Percentiles rank a stretch among this genome's conserved stretches.
Evolutionary conservation across 176 grass and related monocot genomes (phyloP).

Genomic region (Chloris gayana): DNA sequence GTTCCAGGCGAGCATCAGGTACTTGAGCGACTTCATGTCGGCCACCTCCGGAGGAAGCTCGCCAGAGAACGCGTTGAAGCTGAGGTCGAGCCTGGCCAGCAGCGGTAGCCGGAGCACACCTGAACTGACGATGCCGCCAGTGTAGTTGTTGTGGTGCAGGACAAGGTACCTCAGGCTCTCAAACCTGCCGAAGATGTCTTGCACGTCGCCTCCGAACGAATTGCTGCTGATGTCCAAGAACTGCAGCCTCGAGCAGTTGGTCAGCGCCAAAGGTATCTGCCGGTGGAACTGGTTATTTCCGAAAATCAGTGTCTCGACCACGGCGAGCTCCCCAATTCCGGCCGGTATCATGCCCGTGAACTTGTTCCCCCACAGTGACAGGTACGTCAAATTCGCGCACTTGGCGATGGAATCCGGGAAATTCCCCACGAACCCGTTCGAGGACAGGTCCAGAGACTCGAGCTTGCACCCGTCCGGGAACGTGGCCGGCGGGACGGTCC

Average conservation of each 20-base stretch:
- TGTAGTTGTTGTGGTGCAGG: slow-evolving; percentile 71
- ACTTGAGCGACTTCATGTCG: slow-evolving; percentile 66
- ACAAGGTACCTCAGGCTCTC: slow-evolving; percentile 50
- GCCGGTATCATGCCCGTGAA: slow-evolving; percentile 59
- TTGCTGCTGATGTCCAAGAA: slow-evolving; percentile 82
- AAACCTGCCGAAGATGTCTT: slow-evolving; percentile 60
- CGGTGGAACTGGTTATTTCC: slow-evolving; percentile 62
- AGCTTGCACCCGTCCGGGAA: slow-evolving; percentile 61
- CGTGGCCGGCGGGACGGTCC: slow-evolving; percentile 29
- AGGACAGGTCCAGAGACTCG: slow-evolving; percentile 58
- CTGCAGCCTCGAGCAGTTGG: slow-evolving; percentile 58
- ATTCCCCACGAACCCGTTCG: slow-evolving; percentile 49
- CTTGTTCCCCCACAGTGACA: slow-evolving; percentile 66
- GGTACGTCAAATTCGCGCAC: slow-evolving; percentile 51
- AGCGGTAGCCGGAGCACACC: slow-evolving; percentile 63
- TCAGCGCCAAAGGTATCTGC: slow-evolving; percentile 52
- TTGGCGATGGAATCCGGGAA: slow-evolving; percentile 64
- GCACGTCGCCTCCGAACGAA: slow-evolving; percentile 65
- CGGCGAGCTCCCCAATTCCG: slow-evolving; percentile 58
- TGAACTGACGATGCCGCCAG: slow-evolving; percentile 67
- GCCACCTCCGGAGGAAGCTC: slow-evolving; percentile 52
- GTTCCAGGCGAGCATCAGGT: slow-evolving; percentile 67
- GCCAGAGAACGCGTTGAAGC: slow-evolving; percentile 69
- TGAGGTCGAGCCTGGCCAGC: slow-evolving; percentile 73
- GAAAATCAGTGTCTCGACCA: slow-evolving; percentile 53